phyloP scores from a whole-genome alignment of 2,329 filamentous ascomycete species.

The Aspergillus clavatus region DNA sequence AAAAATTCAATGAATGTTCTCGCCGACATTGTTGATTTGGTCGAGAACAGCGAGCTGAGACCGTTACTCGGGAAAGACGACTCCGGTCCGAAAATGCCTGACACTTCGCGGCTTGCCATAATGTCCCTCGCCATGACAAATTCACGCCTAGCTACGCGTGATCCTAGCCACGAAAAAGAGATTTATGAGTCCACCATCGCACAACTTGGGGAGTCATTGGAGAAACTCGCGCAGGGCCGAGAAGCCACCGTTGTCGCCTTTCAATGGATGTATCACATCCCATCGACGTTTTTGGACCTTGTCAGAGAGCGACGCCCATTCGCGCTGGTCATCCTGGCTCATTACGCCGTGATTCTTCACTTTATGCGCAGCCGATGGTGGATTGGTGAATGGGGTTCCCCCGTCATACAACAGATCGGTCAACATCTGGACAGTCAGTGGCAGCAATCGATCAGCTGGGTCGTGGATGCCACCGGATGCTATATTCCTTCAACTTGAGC shows the following conservation, averaged over 20 bases:
- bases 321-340: conserved; percentile 41
- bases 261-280: conserved; percentile 59
- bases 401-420: conserved; percentile 59
- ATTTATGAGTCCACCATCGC: conserved; percentile 25
- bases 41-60: conserved; percentile 24
- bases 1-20: conserved; percentile 28
- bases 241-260: conserved; percentile 35
- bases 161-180: conserved; percentile 23
- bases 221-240: conserved; percentile 27
- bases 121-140: conserved; percentile 25
- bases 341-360: conserved; percentile 50
- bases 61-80: conserved; percentile 23
- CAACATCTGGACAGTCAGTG: conserved; percentile 23
- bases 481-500: conserved; percentile 17
- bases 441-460: conserved; percentile 29
- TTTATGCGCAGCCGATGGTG: conserved; percentile 63
- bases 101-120: conserved; percentile 30
- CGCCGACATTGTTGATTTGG: conserved; percentile 17
- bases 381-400: conserved; percentile 61
- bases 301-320: conserved; percentile 36
- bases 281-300: conserved; percentile 54
- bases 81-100: conserved; percentile 28
- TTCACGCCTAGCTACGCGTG: conserved; percentile 14
- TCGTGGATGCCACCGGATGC: conserved; percentile 31
- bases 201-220: conserved; percentile 23